Percentiles rank a stretch among this genome's conserved stretches.
These are phyloP conservation scores for Mortierella sp. DNA, from an alignment of 371 early-diverging fungal genomes.

Conservation along the genomic window DNA sequence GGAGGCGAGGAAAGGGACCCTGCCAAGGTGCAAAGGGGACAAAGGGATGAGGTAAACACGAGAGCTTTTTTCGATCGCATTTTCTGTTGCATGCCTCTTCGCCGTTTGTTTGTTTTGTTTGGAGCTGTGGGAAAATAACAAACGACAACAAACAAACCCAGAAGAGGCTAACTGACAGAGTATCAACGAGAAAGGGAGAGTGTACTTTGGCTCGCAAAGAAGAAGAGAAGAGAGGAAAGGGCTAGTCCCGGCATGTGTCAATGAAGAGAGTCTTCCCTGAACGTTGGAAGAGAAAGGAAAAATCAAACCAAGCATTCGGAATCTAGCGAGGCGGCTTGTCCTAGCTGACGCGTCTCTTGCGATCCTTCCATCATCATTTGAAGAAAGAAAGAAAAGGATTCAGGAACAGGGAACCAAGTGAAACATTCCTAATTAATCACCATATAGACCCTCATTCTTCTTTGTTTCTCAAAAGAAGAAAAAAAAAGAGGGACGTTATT, in stretches of 20 bases:
- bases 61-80: conserved; percentile 4
- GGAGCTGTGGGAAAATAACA: neutral
- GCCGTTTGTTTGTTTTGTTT: neutral
- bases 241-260: neutral
- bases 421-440: too few relatives aligned
- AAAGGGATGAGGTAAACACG: neutral
- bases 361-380: too few relatives aligned
- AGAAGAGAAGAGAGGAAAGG: neutral
- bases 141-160: neutral
- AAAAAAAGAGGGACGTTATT: too few relatives aligned
- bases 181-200: neutral
- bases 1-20: neutral
- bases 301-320: too few relatives aligned
- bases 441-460: too few relatives aligned
- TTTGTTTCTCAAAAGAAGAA: too few relatives aligned
- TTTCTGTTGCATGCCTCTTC: neutral
- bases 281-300: too few relatives aligned
- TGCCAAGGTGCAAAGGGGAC: neutral
- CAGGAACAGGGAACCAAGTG: too few relatives aligned
- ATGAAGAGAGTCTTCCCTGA: neutral
- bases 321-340: too few relatives aligned
- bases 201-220: neutral
- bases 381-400: too few relatives aligned
- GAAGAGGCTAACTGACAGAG: neutral
- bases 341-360: too few relatives aligned